Percentiles rank a stretch among this genome's conserved stretches.
Evolutionary conservation across 345 rosid species (phyloP).

Genomic region (Eucalyptus erythrocorys): DNA sequence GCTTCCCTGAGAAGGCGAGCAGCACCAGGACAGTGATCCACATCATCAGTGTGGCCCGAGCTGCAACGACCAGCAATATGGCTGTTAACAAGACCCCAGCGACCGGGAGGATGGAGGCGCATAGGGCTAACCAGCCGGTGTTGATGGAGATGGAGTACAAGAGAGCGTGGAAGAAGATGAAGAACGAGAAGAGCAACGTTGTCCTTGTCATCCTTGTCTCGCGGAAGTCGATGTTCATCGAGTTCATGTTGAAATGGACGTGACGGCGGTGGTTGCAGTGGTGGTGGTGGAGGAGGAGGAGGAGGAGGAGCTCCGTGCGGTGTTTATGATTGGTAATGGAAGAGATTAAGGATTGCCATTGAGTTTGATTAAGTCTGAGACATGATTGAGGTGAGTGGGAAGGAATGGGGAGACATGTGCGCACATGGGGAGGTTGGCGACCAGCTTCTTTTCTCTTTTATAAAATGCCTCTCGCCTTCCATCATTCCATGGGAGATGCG

Average conservation of each 20-base stretch:
- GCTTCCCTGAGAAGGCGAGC: slow-evolving; percentile 34
- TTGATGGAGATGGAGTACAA: neutral
- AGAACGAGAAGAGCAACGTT: neutral
- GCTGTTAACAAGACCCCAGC: slow-evolving; percentile 8
- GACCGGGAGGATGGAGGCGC: neutral
- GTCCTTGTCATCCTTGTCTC: neutral
- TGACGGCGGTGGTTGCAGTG: neutral
- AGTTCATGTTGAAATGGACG: neutral
- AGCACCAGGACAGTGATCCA: slow-evolving; percentile 43
- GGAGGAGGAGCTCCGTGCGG: neutral
- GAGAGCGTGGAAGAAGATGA: slow-evolving; percentile 1
- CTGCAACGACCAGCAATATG: slow-evolving; percentile 14
- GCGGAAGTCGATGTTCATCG: neutral
- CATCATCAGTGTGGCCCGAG: slow-evolving; percentile 35
- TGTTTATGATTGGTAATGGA: neutral
- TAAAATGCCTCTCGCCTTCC: neutral
- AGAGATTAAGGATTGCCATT: neutral
- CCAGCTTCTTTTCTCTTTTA: neutral
- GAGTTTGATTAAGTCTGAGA: neutral
- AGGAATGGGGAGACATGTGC: slow-evolving; percentile 12
- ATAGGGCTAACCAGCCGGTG: slow-evolving; percentile 1
- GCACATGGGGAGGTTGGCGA: slow-evolving; percentile 19
- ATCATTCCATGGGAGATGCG: neutral
- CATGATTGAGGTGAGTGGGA: neutral
- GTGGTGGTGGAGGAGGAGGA: neutral